Evolutionary conservation across 208 protist species (phyloP).

Genomic region (Crithidia acanthocephali): DNA sequence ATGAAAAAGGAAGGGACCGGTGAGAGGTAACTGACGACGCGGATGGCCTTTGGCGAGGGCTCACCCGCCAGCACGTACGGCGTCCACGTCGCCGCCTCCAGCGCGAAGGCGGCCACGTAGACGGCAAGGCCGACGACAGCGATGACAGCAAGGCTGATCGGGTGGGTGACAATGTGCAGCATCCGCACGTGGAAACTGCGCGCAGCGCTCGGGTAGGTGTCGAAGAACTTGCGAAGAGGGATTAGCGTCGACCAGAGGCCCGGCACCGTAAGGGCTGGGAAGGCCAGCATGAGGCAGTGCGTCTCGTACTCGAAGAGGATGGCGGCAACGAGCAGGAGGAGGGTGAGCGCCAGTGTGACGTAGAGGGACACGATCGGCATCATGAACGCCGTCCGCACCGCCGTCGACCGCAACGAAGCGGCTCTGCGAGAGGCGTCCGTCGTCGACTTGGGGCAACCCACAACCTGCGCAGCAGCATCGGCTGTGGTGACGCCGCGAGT

Average conservation of each 20-base stretch:
- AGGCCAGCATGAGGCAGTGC: conserved; percentile 40
- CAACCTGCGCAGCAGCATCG: background rate
- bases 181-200: conserved; percentile 19
- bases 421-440: background rate
- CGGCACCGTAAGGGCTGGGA: conserved; percentile 45
- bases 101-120: conserved; percentile 30
- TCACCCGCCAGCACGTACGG: conserved; percentile 11
- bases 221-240: conserved; percentile 19
- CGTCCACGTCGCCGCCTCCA: conserved; percentile 25
- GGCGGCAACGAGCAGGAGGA: conserved; percentile 36
- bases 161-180: conserved; percentile 34
- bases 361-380: conserved; percentile 32
- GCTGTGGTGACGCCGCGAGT: background rate
- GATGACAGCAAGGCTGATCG: conserved; percentile 16
- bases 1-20: conserved; percentile 27
- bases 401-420: background rate
- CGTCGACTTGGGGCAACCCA: background rate
- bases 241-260: conserved; percentile 35
- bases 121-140: conserved; percentile 25
- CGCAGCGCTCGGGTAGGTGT: background rate
- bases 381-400: conserved; percentile 11
- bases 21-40: conserved; percentile 32
- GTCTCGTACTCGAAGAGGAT: conserved; percentile 51
- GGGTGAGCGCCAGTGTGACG: conserved; percentile 27
- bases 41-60: conserved; percentile 6